Percentiles rank a stretch among this genome's conserved stretches.
phyloP scores from a whole-genome alignment of 495 filamentous ascomycete genomes.

The Beverwykella pulmonaria region DNA sequence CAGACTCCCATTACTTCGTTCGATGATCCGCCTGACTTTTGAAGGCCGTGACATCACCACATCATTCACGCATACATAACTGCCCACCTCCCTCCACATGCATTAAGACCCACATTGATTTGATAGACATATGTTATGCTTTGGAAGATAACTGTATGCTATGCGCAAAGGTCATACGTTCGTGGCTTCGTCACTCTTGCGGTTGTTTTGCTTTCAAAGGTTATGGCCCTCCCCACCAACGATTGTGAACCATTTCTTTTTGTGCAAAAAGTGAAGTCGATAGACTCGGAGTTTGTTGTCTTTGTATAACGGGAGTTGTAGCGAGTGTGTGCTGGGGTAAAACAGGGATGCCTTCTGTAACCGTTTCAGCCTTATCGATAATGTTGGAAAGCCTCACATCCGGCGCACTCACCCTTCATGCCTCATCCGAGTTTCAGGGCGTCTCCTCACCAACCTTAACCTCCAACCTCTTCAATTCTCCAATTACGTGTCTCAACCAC shows the following conservation, averaged over 20 bases:
- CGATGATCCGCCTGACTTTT: no score
- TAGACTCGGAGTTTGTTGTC: background rate
- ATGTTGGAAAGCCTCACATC: background rate
- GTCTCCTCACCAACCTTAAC: background rate
- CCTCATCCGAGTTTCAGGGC: conserved; percentile 8
- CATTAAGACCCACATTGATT: no score
- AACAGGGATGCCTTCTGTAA: background rate
- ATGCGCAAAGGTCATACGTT: no score
- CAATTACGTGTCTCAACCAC: background rate
- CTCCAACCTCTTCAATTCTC: background rate
- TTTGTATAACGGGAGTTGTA: background rate
- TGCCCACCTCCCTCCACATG: no score
- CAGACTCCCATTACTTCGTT: no score
- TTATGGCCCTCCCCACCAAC: background rate
- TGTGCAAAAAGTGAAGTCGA: background rate
- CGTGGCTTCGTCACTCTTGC: no score
- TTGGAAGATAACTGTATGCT: no score
- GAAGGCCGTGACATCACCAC: no score
- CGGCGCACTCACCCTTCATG: background rate
- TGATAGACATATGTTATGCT: no score
- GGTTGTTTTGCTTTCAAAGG: no score
- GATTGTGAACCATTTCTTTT: no score
- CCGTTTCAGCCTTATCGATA: conserved; percentile 13
- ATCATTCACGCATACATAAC: no score
- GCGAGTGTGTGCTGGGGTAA: background rate